Base-by-base conservation (phyloP, 495 filamentous ascomycete genomes). In the Tuber magnatum region DNA sequence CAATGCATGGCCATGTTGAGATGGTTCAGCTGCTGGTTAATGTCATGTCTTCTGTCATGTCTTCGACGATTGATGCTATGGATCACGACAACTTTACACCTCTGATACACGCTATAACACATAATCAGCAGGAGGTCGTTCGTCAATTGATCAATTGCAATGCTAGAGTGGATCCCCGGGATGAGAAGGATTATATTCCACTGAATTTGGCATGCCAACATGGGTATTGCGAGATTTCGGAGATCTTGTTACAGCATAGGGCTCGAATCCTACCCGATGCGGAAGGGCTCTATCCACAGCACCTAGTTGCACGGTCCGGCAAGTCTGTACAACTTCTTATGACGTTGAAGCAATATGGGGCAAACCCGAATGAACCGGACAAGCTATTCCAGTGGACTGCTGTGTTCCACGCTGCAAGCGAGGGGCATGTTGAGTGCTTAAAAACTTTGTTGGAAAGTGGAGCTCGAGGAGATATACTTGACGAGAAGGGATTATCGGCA, bases 1-100 rank as follows among this genome's bases (percentile, higher is more conserved):
- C 92, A 82, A 97, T 97, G 87, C 92, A 97, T 85, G 95, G 96
- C 44, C 88, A 91, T 38, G 87, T 96, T 35, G 91, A 92, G 69
- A 93, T 97, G 90, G 89, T 97, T 74, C 87, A 90, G 72, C 86
- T 87, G 35, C 85, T 99, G 65, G 85, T 97, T 48, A 84, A 85
- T 79, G 87, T 87, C 87, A 85, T 73, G 80, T 75, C 43, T 68
- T 78, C 84, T 79, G 87, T 87, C 87, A 85, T 73, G 80, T 75
- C 43, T 68, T 78, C 84, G 8, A 96, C 93, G 0, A 91, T 98
- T 80, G 88, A 98, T 81, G 83, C 89, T 32, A 92, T 93, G 83
- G 95, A 99, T 81, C 93, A 97, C 80, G 94, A 99, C 84, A 97
- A 97, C 84, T 98, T 97, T 84, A 97, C 95, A 3, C 93, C 95